A percentile compares a stretch with the other conserved stretches of the same genome.
These are phyloP conservation scores for Citrullus mucosospermus DNA, from an alignment of 306 rosid genomes.

Conservation along the genomic window DNA sequence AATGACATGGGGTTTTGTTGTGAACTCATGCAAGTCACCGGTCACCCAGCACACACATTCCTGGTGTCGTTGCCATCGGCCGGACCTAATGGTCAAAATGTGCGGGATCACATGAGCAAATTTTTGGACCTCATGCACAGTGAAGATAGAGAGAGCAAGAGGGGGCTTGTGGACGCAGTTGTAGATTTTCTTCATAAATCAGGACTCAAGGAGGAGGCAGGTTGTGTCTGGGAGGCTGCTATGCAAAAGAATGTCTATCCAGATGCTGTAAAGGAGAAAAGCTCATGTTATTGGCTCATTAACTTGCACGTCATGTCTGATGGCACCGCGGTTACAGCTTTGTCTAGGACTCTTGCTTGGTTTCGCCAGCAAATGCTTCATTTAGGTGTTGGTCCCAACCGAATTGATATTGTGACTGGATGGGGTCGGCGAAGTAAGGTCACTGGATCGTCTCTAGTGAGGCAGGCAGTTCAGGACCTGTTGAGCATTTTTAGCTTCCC, in stretches of 20 bases:
- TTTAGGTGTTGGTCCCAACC: conserved; percentile 56
- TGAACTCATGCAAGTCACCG: conserved; percentile 60
- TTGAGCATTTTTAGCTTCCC: conserved; percentile 63
- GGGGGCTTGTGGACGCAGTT: conserved; percentile 95
- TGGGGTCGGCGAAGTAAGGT: conserved; percentile 95
- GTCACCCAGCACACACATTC: conserved; percentile 90
- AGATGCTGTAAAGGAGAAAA: conserved; percentile 69
- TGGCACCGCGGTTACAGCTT: conserved; percentile 85
- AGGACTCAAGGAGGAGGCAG: conserved; percentile 96
- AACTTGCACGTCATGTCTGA: conserved; percentile 96
- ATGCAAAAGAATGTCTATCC: conserved; percentile 77
- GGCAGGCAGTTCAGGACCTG: conserved; percentile 76
- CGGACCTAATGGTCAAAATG: conserved; percentile 85
- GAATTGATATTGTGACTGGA: conserved; percentile 86
- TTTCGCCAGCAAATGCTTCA: conserved; percentile 68
- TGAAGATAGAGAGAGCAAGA: conserved; percentile 87
- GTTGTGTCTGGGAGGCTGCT: conserved; percentile 94
- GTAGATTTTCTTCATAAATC: conserved; percentile 95
- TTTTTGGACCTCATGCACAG: conserved; percentile 84
- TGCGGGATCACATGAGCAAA: conserved; percentile 54
- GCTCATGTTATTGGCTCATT: conserved; percentile 84
- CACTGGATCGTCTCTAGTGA: conserved; percentile 72
- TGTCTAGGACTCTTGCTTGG: conserved; percentile 83
- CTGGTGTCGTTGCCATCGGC: conserved; percentile 71
- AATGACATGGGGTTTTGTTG: conserved; percentile 61